Evolutionary conservation across 2,329 filamentous ascomycete species (phyloP).

Genomic region (Calycina marina): DNA sequence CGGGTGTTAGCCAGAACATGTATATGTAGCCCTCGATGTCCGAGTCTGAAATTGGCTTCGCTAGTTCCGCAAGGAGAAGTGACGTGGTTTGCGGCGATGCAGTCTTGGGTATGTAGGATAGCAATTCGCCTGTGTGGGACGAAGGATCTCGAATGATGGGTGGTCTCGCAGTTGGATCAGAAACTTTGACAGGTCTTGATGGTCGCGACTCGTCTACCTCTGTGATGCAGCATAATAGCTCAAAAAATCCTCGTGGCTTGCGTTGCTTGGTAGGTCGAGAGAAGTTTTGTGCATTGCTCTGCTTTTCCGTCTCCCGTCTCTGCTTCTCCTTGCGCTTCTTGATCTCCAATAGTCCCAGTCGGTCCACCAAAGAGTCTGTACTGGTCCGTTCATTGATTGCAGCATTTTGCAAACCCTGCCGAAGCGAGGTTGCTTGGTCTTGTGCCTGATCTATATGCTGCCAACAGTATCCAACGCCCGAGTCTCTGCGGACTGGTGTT

Average conservation of each 20-base stretch:
- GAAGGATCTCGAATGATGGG: conserved; percentile 16
- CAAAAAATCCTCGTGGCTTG: conserved; percentile 13
- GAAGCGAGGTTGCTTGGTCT: conserved; percentile 24
- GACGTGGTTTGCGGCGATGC: conserved; percentile 56
- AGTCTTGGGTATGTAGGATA: conserved; percentile 54
- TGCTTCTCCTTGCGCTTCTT: conserved; percentile 14
- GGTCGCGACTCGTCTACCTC: conserved; percentile 13
- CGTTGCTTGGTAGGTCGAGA: conserved; percentile 6
- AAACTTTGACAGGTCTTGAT: conserved; percentile 12
- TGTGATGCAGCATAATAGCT: conserved; percentile 20
- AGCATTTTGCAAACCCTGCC: conserved; percentile 26
- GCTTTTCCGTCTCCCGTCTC: conserved; percentile 15
- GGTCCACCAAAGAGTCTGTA: conserved; percentile 73
- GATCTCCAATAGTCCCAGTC: conserved; percentile 61
- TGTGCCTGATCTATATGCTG: conserved; percentile 75
- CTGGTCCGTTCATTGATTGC: conserved; percentile 55
- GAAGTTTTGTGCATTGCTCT: neutral
- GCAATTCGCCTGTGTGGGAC: conserved; percentile 29
- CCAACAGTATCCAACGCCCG: conserved; percentile 56
- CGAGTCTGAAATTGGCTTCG: conserved; percentile 54
- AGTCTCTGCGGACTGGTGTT: conserved; percentile 16
- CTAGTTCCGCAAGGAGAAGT: conserved; percentile 60
- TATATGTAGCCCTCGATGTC: conserved; percentile 92
- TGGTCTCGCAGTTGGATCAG: conserved; percentile 10
- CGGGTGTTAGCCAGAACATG: conserved; percentile 90